Evolutionary conservation across 495 filamentous ascomycete species (phyloP).

Genomic region (Lasiosphaeria hispida): DNA sequence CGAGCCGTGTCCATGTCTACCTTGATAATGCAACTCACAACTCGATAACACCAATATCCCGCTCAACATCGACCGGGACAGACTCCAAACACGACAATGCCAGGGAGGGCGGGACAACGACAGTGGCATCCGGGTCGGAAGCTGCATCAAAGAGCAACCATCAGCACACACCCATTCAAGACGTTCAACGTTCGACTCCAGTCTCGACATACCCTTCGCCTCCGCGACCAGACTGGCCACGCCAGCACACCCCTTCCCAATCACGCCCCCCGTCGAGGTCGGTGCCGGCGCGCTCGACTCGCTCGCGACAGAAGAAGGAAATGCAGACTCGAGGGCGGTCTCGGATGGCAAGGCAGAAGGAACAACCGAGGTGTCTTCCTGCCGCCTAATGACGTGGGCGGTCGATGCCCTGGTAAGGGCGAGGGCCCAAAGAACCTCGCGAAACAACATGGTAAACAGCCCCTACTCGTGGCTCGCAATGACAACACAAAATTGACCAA

Average conservation of each 20-base stretch:
- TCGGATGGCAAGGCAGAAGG: background rate
- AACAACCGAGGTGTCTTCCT: background rate
- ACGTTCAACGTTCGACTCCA: too few species aligned
- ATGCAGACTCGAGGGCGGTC: background rate
- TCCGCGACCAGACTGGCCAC: background rate
- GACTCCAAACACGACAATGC: constrained; percentile 11
- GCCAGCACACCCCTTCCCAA: background rate
- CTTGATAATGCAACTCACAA: background rate
- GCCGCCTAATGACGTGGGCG: background rate
- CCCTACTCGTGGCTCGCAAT: background rate
- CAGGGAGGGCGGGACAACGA: constrained; percentile 5
- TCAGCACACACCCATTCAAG: too few species aligned
- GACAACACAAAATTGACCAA: background rate
- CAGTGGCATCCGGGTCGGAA: background rate
- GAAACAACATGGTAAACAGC: constrained; percentile 1
- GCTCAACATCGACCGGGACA: constrained; percentile 9
- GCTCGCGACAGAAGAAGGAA: background rate
- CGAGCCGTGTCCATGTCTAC: too few species aligned
- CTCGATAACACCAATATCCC: constrained; percentile 11
- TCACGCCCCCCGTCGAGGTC: background rate
- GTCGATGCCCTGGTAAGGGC: background rate
- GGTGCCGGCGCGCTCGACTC: background rate
- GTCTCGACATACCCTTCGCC: too few species aligned
- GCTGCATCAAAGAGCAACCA: background rate
- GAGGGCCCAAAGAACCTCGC: background rate